Base-by-base conservation (phyloP, 73 alveolate species). In the Uronychia binucleata region DNA sequence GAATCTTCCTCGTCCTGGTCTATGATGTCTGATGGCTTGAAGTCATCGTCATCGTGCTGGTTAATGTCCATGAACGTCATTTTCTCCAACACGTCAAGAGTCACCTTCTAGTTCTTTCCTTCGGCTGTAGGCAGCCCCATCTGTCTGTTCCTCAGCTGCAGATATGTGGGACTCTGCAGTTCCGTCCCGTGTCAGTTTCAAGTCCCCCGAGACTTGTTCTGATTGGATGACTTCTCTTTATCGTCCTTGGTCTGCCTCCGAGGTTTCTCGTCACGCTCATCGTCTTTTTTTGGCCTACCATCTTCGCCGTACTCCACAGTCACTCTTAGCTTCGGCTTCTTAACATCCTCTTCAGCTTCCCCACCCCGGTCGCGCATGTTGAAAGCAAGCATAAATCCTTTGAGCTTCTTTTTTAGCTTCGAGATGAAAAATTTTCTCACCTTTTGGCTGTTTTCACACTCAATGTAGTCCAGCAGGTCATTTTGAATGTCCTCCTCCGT, bases 1-100 rank as follows among this genome's bases (percentile, higher is more conserved):
- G 67, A 32, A 58, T 32, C 30, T 34, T 88, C 90, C n/a, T n/a
- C n/a, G 1, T 88, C 88, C 46, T 58, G 59, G 34, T 88, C 90
- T 31, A 88, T 58, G 76, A 88, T 76, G 33, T 88, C 94, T 0
- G 81, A 67, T 58, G 94, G 94, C 26, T 77, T 82, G 33, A 88
- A 88, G 67, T 88, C 91, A 28, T 83, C 88, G 0, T 80, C 91
- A 34, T 77, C 78, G 13, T 67, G 82, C 34, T 77, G 77, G 33
- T 82, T 78, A 67, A 88, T 57, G 59, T 88, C 94, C 57, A 25
- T 57, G 67, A 79, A 88, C 76, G 59, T 35, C 84, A 88, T n/a
- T 58, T 82, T 88, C 35, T 83, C 87, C 0, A 88, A 67, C 0
- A 77, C 84, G 0, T 46, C 94, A 26, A 83, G 81, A n/a, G 94